A percentile compares a stretch with the other conserved stretches of the same genome.
phyloP scores from a whole-genome alignment of 495 filamentous ascomycete species.

The Penicillium steckii region DNA sequence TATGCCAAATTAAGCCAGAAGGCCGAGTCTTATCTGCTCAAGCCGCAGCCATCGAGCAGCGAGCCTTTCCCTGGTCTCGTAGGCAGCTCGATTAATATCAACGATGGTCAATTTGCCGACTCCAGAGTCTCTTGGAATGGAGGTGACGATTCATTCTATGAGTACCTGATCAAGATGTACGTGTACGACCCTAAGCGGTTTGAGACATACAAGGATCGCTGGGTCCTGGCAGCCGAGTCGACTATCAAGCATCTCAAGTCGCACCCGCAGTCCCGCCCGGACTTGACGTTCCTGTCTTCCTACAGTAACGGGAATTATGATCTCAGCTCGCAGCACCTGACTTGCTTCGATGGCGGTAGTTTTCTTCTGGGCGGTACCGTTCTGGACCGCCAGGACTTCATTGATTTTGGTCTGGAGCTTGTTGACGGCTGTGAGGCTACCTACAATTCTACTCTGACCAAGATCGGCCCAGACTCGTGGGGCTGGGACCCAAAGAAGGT shows the following conservation, averaged over 20 bases:
- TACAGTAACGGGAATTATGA: constrained; percentile 53
- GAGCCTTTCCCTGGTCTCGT: constrained; percentile 80
- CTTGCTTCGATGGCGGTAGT: constrained; percentile 85
- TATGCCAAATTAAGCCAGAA: constrained; percentile 68
- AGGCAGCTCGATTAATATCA: constrained; percentile 64
- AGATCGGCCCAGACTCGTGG: constrained; percentile 80
- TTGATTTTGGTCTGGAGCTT: constrained; percentile 72
- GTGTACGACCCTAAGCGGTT: constrained; percentile 73
- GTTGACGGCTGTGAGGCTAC: constrained; percentile 74
- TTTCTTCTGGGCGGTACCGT: constrained; percentile 83
- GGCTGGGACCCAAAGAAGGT: constrained; percentile 58
- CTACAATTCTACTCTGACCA: constrained; percentile 64
- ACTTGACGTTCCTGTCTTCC: constrained; percentile 72
- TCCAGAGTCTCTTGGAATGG: constrained; percentile 75
- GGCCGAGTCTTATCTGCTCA: constrained; percentile 70
- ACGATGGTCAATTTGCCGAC: constrained; percentile 65
- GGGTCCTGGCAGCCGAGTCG: constrained; percentile 76
- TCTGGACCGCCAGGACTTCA: constrained; percentile 60
- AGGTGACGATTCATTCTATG: constrained; percentile 81
- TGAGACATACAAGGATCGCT: constrained; percentile 63
- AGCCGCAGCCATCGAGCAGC: constrained; percentile 56
- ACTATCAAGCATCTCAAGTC: constrained; percentile 69
- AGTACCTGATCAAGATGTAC: constrained; percentile 95
- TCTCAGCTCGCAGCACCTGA: constrained; percentile 62
- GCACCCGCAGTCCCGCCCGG: constrained; percentile 66